phyloP scores from a whole-genome alignment of 2,329 filamentous ascomycete genomes.

The Exophiala sp. region DNA sequence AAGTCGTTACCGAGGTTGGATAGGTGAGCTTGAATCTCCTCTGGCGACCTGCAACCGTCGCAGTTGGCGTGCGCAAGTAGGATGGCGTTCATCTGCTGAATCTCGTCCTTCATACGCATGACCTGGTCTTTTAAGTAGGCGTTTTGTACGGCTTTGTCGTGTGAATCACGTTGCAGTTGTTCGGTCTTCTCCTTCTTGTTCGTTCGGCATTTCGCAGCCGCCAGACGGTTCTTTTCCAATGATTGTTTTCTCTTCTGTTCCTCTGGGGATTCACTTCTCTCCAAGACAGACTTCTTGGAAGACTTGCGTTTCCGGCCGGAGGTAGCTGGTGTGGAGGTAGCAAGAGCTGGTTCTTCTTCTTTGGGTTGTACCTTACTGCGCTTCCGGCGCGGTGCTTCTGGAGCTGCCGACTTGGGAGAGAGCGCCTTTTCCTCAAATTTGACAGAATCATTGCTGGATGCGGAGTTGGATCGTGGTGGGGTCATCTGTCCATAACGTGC shows the following conservation, averaged over 20 bases:
- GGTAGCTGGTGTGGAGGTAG: slow-evolving; percentile 6
- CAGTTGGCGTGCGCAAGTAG: slow-evolving; percentile 28
- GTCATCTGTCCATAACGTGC: slow-evolving; percentile 28
- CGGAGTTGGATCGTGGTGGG: slow-evolving; percentile 26
- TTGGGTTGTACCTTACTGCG: slow-evolving; percentile 19
- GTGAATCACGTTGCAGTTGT: slow-evolving; percentile 27
- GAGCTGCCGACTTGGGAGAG: slow-evolving; percentile 14
- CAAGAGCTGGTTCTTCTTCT: slow-evolving; percentile 3
- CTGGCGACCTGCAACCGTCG: slow-evolving; percentile 28
- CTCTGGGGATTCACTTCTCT: slow-evolving; percentile 14
- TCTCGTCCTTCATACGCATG: slow-evolving; percentile 29
- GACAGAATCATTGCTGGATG: slow-evolving; percentile 11
- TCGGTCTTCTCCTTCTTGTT: slow-evolving; percentile 31
- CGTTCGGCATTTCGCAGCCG: slow-evolving; percentile 29
- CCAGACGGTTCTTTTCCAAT: slow-evolving; percentile 29
- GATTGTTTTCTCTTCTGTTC: slow-evolving; percentile 28
- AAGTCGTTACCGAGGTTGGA: slow-evolving; percentile 25
- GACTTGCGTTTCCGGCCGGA: slow-evolving; percentile 25
- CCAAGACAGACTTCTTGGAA: slow-evolving; percentile 10
- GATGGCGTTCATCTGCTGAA: slow-evolving; percentile 29
- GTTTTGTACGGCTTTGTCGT: slow-evolving; percentile 29
- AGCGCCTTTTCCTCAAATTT: slow-evolving; percentile 14
- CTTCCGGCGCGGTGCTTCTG: slow-evolving; percentile 13
- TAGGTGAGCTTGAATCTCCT: slow-evolving; percentile 27
- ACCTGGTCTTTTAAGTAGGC: slow-evolving; percentile 29